Conservation (phyloP, 208 protist genomes). For the Leishmania amazonensis region DNA sequence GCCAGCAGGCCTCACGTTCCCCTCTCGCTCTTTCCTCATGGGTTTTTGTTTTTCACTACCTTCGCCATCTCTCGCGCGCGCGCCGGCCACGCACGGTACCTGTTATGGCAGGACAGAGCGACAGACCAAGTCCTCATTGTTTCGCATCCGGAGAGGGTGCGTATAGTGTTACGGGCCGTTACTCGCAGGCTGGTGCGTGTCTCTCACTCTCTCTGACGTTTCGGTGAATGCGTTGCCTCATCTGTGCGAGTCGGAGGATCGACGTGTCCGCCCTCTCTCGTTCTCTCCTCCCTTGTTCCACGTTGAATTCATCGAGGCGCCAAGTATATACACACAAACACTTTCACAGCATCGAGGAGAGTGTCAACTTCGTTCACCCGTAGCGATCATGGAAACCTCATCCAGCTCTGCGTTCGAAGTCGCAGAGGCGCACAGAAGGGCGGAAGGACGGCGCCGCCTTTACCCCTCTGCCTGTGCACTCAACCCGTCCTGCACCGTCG, state of each 20-base stretch:
- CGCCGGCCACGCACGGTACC: not conserved
- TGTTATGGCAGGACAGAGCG: not conserved
- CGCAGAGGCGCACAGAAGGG: not conserved
- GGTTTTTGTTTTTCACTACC: not conserved
- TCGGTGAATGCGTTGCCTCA: not conserved
- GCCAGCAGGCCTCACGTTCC: not conserved
- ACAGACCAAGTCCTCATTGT: not conserved
- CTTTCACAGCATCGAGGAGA: not conserved
- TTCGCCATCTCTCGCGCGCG: not conserved
- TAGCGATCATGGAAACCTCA: not conserved
- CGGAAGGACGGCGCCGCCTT: not conserved
- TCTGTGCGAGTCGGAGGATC: not conserved
- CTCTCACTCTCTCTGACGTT: not conserved
- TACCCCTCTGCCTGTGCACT: conserved; percentile 18
- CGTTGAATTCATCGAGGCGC: not conserved
- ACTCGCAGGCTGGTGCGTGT: not conserved
- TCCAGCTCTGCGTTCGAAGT: no score
- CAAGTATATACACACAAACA: not conserved
- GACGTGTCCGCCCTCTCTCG: not conserved
- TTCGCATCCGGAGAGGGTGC: not conserved
- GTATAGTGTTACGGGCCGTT: no score
- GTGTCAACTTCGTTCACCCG: not conserved
- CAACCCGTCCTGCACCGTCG: conserved; percentile 29
- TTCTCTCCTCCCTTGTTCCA: not conserved
- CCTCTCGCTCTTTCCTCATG: not conserved